Conservation (phyloP, 2,329 filamentous ascomycete genomes). For the Salinomyces thailandicus region DNA sequence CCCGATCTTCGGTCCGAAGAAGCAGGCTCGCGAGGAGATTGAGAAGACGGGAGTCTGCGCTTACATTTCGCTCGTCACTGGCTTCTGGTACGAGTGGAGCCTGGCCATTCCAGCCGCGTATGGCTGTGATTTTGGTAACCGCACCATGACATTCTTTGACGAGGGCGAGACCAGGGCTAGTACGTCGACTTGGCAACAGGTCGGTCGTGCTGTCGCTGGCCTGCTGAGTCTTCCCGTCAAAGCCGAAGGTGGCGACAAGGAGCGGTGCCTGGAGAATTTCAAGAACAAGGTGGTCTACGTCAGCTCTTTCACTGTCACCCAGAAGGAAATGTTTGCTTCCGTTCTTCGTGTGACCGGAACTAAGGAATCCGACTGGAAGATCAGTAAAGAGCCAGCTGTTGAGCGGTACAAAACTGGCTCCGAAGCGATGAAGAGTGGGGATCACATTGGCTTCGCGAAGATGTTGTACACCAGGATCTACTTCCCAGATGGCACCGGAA, state of each 20-base stretch:
- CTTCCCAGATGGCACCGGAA: constrained; percentile 23
- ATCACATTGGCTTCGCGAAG: constrained; percentile 36
- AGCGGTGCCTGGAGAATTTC: constrained; percentile 34
- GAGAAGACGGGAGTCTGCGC: constrained; percentile 16
- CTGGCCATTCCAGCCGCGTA: constrained; percentile 21
- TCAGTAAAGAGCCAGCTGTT: constrained; percentile 38
- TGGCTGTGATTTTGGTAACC: constrained; percentile 30
- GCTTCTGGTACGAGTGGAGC: constrained; percentile 32
- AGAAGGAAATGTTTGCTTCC: constrained; percentile 56
- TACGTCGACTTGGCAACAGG: constrained; percentile 50
- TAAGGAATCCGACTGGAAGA: constrained; percentile 50
- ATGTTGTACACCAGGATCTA: constrained; percentile 49
- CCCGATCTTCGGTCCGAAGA: constrained; percentile 6
- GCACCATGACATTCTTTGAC: constrained; percentile 33
- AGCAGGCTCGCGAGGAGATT: constrained; percentile 15
- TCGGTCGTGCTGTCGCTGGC: constrained; percentile 42
- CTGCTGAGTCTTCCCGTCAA: constrained; percentile 25
- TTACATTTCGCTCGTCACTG: constrained; percentile 21
- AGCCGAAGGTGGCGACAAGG: constrained; percentile 31
- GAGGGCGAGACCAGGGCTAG: constrained; percentile 48
- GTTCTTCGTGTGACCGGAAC: constrained; percentile 49
- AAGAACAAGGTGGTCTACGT: constrained; percentile 43
- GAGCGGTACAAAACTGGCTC: constrained; percentile 42
- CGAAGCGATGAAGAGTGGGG: constrained; percentile 35
- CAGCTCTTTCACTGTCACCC: constrained; percentile 48